phyloP scores from a whole-genome alignment of 1,139 yeast species.

The Spencermartinsiella ligniputridi region DNA sequence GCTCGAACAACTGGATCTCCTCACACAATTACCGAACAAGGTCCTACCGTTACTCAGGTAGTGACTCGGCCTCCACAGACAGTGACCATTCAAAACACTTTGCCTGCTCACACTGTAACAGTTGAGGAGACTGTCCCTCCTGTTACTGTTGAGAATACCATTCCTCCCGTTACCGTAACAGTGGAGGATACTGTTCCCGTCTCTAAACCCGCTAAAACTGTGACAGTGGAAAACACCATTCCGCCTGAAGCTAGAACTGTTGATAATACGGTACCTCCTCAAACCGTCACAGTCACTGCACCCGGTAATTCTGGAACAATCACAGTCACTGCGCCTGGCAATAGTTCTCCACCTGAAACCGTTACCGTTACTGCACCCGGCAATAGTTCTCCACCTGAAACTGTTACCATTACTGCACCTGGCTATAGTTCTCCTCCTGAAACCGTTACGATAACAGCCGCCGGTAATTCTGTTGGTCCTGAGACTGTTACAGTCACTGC shows the following conservation, averaged over 20 bases:
- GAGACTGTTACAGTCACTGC: slow-evolving; percentile 5
- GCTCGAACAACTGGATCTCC: slow-evolving; percentile 3
- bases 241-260: not conserved
- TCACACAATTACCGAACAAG: slow-evolving; percentile 2
- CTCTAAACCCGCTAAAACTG: not conserved
- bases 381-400: slow-evolving; percentile 6
- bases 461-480: slow-evolving; percentile 12
- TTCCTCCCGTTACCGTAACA: slow-evolving; percentile 9
- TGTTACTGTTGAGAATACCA: slow-evolving; percentile 11
- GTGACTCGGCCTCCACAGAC: slow-evolving; percentile 11
- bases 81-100: slow-evolving; percentile 7
- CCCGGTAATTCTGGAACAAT: not conserved
- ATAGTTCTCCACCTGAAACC: slow-evolving; percentile 4
- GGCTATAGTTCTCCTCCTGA: slow-evolving; percentile 4
- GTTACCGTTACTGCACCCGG: slow-evolving; percentile 1
- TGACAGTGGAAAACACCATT: not conserved
- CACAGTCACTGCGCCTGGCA: not conserved
- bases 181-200: not conserved
- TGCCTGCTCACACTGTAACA: slow-evolving; percentile 9
- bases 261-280: not conserved
- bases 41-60: slow-evolving; percentile 9
- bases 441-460: slow-evolving; percentile 11
- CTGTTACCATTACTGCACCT: slow-evolving; percentile 6
- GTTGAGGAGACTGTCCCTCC: slow-evolving; percentile 10
- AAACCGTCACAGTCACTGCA: not conserved